These are phyloP conservation scores for Oenanthe javanica DNA, from an alignment of 140 eudicot genomes.

Conservation along the genomic window DNA sequence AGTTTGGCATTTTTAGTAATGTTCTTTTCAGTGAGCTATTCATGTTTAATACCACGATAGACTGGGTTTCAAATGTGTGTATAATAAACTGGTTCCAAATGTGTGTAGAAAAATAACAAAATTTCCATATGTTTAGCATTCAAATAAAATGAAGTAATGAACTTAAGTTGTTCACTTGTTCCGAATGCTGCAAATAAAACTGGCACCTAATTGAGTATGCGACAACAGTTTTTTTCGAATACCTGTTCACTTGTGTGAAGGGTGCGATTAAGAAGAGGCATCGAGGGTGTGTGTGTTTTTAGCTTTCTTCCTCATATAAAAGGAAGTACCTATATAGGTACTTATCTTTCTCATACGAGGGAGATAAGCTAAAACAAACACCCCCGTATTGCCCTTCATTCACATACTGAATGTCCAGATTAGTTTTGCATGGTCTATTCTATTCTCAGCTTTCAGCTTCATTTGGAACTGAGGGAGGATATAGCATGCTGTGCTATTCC, in stretches of 20 bases:
- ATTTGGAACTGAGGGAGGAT: neutral
- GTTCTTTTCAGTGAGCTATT: neutral
- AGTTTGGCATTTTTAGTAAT: neutral
- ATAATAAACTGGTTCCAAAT: too few relatives aligned
- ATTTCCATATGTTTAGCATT: neutral
- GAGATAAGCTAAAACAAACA: too few relatives aligned
- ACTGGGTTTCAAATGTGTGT: neutral
- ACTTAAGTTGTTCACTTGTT: neutral
- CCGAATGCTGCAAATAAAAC: neutral
- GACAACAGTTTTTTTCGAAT: neutral
- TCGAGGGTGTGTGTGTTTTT: too few relatives aligned
- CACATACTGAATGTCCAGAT: too few relatives aligned
- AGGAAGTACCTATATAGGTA: too few relatives aligned
- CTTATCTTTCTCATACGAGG: too few relatives aligned
- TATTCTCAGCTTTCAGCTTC: too few relatives aligned
- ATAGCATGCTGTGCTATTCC: neutral
- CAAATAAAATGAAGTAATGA: neutral
- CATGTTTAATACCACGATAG: neutral
- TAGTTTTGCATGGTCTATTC: too few relatives aligned
- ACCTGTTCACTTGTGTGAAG: neutral
- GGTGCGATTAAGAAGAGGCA: too few relatives aligned
- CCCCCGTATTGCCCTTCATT: too few relatives aligned
- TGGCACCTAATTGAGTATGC: neutral
- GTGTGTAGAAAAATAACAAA: neutral
- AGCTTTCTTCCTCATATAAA: too few relatives aligned